Base-by-base conservation (phyloP, 192 early-diverging fungal species). In the Paraglomus occultum region DNA sequence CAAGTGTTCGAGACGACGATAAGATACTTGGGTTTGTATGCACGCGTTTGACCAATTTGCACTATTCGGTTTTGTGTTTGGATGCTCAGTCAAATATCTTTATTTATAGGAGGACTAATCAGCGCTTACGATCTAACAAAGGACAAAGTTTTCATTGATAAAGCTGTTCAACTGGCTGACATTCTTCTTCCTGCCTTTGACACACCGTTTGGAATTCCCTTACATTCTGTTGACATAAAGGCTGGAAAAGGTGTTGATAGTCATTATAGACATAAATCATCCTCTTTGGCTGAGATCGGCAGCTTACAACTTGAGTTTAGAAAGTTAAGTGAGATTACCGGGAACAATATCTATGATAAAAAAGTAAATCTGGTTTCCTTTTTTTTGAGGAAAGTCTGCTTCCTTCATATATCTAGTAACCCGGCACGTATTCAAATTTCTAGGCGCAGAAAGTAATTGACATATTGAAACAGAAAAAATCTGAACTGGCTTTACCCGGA, bases 271-370 rank as follows among this genome's bases (percentile, higher is more conserved):
- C 0, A 71, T 72, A 5, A 45, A 72, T 6, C 75, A 76, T 55
- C 71, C 23, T 77, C 75, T 4, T 72, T 83, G 38, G 77, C 87
- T 7, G 92, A 94, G 76, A 86, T 83, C 5, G 84, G 89, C 17
- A 87, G 89, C 0, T 51, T 92, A 50, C 91, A 92, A 76, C 61
- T 94, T 7, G 90, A 92, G 73, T 89, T 88, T 73, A 87, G 89
- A 64, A 87, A 89, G 43, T 76, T 94, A 40, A 74, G 84, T 2
- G 77, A 86, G 48, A 53, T 91, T 18, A 93, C 91, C 0, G 82
- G 82, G 15, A 75, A 92, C 63, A 67, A 79, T 49, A 85, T 74
- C 62, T 94, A 90, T 74, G 80, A 84, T 78, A 83, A 87, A 50
- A 76, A 80, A n/a, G 88, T 77, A 5, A 80, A 89, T 51, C n/a